Percentiles rank a stretch among this genome's conserved stretches.
Conservation (phyloP, 805 yeast species). For the Yamadazyma tumulicola region DNA sequence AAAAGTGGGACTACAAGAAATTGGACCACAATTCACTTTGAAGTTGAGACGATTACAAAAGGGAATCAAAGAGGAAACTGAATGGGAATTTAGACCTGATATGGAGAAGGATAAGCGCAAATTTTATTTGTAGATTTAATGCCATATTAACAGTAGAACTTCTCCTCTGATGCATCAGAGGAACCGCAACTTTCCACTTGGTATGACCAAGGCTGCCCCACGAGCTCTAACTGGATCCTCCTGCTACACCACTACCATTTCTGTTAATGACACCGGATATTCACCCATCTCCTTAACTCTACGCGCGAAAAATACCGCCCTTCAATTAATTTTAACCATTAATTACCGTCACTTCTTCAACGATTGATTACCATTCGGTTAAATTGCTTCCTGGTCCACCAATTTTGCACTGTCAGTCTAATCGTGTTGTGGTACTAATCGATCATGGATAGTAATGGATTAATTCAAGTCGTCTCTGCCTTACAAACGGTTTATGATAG, state of each 20-base stretch:
- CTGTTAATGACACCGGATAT: no score
- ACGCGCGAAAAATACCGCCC: no score
- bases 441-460: conserved; percentile 39
- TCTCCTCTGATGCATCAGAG: no score
- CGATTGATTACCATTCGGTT: no score
- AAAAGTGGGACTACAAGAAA: conserved; percentile 89
- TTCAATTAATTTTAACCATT: no score
- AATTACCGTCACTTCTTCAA: no score
- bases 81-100: conserved; percentile 94
- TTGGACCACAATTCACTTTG: conserved; percentile 95
- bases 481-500: conserved; percentile 71
- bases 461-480: conserved; percentile 72
- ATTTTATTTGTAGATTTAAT: conserved; percentile 58
- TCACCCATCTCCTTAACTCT: no score
- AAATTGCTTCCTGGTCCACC: neutral
- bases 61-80: conserved; percentile 88
- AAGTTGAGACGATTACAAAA: conserved; percentile 83
- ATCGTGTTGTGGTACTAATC: neutral
- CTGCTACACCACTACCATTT: no score
- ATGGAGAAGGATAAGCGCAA: conserved; percentile 96
- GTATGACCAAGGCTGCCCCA: no score
- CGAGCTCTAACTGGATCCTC: no score
- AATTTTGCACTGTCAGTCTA: neutral
- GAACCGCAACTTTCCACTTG: no score
- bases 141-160: neutral